Base-by-base conservation (phyloP, 257 asterid species). In the Mentha longifolia region DNA sequence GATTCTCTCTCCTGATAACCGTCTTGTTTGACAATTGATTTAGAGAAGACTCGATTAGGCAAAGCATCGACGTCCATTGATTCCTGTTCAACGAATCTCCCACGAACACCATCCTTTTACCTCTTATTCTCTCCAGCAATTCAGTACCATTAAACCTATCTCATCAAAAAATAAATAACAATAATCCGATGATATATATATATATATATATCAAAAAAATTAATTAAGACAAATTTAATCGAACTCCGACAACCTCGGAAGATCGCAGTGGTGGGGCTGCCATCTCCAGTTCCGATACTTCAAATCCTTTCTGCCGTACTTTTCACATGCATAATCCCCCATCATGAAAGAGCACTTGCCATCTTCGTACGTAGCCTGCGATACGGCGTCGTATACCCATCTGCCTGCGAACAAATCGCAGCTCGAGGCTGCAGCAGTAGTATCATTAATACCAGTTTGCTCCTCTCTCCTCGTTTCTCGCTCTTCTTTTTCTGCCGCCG, bases 181-280 rank as follows among this genome's bases (percentile, higher is more conserved):
- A 5, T 2, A 54, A 20, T 9, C 2, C 13, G 2, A 1, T 0
- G n/a, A 9, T 1, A 20, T 13, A n/a, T n/a, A n/a, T n/a, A n/a
- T n/a, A n/a, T n/a, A n/a, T n/a, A n/a, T n/a, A 54, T 22, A 5
- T 3, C 4, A 55, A 22, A 20, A 19, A 13, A 57, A 56, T 3
- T 10, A 57, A 56, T 3, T 10, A 22, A 0, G 15, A 45, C 50
- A 45, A 13, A n/a, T n/a, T n/a, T n/a, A 11, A 9, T 9, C 51
- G 7, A 45, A 33, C 37, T 5, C 50, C 8, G 19, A 0, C 25
- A n/a, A 50, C 69, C 77, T 62, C 4, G 91, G 89, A 51, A 87
- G 77, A 64, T 87, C 80, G 58, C 94, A 87, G 0, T 80, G 79
- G 58, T 80, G 78, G 56, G 94, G 91, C 75, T 85, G 91, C 94